Conservation (phyloP, 192 early-diverging fungal genomes). For the Physocladia obscura region DNA sequence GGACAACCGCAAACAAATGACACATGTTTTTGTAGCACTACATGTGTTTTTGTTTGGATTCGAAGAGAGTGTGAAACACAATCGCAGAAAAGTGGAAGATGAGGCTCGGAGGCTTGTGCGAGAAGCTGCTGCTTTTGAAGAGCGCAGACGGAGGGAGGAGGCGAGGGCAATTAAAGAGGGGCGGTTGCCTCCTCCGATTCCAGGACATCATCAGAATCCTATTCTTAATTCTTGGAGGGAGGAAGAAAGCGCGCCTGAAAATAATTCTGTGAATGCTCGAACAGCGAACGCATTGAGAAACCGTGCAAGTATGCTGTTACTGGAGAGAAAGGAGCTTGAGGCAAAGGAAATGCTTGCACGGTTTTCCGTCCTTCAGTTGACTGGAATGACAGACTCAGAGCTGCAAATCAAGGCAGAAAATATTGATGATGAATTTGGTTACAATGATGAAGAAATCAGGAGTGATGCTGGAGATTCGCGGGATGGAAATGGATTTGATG, state of each 20-base stretch:
- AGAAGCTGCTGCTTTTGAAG: slow-evolving; percentile 23
- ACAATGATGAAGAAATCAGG: neutral
- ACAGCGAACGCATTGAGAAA: neutral
- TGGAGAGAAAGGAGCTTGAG: slow-evolving; percentile 23
- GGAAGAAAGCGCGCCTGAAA: neutral
- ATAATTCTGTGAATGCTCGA: neutral
- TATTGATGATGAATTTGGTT: slow-evolving; percentile 6
- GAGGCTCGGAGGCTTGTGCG: slow-evolving; percentile 26
- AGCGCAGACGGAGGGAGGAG: slow-evolving; percentile 28
- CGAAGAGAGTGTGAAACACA: slow-evolving; percentile 42
- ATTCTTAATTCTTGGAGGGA: neutral
- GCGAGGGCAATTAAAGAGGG: slow-evolving; percentile 20
- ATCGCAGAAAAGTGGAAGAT: slow-evolving; percentile 38
- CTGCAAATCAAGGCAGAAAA: neutral
- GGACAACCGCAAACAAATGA: slow-evolving; percentile 30
- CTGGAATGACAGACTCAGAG: slow-evolving; percentile 5
- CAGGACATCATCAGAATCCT: neutral
- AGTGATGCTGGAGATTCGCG: neutral
- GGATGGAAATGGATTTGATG: slow-evolving; percentile 13
- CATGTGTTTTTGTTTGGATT: slow-evolving; percentile 46
- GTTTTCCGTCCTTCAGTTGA: slow-evolving; percentile 20
- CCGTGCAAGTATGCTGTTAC: slow-evolving; percentile 17
- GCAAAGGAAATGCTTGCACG: slow-evolving; percentile 41
- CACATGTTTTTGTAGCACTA: slow-evolving; percentile 42
- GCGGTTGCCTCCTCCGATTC: neutral